A percentile compares a stretch with the other conserved stretches of the same genome.
phyloP scores from a whole-genome alignment of 805 yeast species.

The Saturnispora halmiae region DNA sequence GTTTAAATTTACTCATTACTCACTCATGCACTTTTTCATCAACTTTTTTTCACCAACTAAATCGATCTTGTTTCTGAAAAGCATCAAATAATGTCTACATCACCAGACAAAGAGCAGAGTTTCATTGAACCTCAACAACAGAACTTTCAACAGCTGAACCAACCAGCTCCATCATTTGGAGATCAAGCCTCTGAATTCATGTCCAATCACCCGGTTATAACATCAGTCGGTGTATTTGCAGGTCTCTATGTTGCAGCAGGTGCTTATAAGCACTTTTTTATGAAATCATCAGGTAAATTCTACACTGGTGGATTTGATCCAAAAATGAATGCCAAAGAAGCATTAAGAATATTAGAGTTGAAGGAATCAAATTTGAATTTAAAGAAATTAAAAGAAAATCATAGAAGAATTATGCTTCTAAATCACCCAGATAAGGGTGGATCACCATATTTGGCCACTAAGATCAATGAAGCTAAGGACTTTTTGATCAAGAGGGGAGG shows the following conservation, averaged over 20 bases:
- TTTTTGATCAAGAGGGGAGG: slow-evolving; percentile 60
- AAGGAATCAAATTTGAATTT: slow-evolving; percentile 55
- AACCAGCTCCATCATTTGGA: not conserved
- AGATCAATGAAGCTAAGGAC: slow-evolving; percentile 88
- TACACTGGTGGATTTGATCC: slow-evolving; percentile 82
- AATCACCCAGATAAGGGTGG: slow-evolving; percentile 97
- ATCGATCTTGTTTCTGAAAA: not conserved
- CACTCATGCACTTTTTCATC: not conserved
- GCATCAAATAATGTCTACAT: not conserved
- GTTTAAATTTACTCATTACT: not conserved
- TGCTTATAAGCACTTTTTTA: slow-evolving; percentile 52
- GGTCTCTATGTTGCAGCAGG: slow-evolving; percentile 60
- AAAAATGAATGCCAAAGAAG: slow-evolving; percentile 88
- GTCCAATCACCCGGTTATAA: slow-evolving; percentile 69
- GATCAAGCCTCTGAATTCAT: slow-evolving; percentile 49
- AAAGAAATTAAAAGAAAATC: slow-evolving; percentile 65
- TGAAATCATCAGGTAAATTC: slow-evolving; percentile 59
- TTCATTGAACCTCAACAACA: slow-evolving; percentile 3
- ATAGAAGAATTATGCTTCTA: slow-evolving; percentile 73
- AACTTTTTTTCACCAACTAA: not conserved
- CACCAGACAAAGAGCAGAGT: not conserved
- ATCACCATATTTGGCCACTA: slow-evolving; percentile 78
- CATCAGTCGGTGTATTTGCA: slow-evolving; percentile 62
- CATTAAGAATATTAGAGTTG: slow-evolving; percentile 71
- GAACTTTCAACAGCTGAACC: not conserved